Conservation (phyloP, 2,329 filamentous ascomycete genomes). For the Coleophoma crateriformis region DNA sequence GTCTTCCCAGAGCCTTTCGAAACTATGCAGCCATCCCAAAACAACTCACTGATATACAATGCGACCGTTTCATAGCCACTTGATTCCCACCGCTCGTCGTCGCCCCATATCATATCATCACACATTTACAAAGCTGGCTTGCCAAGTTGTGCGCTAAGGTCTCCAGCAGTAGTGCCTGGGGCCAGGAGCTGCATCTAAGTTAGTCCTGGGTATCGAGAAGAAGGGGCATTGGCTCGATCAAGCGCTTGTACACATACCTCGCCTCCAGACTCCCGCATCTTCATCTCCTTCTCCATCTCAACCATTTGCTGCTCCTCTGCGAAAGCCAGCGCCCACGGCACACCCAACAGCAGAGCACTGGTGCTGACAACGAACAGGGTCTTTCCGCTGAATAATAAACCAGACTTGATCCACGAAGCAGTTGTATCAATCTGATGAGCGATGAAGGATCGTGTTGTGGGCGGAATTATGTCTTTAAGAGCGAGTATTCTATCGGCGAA, state of each 20-base stretch:
- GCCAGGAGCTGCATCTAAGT: conserved; percentile 15
- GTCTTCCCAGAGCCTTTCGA: conserved; percentile 10
- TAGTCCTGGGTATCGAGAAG: too few relatives aligned
- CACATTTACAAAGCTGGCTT: conserved; percentile 24
- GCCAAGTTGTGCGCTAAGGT: conserved; percentile 21
- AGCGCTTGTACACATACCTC: conserved; percentile 45
- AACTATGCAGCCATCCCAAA: conserved; percentile 14
- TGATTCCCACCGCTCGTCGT: too few relatives aligned
- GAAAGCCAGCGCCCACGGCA: conserved; percentile 89
- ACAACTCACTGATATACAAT: conserved; percentile 20
- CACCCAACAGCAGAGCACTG: conserved; percentile 80
- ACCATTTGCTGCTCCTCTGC: conserved; percentile 94
- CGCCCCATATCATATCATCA: background rate
- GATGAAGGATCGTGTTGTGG: conserved; percentile 64
- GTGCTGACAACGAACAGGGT: conserved; percentile 88
- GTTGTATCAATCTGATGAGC: conserved; percentile 52
- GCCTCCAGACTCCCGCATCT: conserved; percentile 87
- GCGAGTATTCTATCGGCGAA: conserved; percentile 66
- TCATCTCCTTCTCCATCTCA: conserved; percentile 97
- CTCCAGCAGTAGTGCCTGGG: conserved; percentile 12
- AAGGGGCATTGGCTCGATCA: too few relatives aligned
- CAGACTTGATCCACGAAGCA: conserved; percentile 51
- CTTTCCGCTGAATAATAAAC: conserved; percentile 72
- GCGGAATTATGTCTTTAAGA: conserved; percentile 71
- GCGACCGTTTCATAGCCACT: conserved; percentile 8